Conservation (phyloP, 2,329 filamentous ascomycete species). For the Elsinoe fawcettii region DNA sequence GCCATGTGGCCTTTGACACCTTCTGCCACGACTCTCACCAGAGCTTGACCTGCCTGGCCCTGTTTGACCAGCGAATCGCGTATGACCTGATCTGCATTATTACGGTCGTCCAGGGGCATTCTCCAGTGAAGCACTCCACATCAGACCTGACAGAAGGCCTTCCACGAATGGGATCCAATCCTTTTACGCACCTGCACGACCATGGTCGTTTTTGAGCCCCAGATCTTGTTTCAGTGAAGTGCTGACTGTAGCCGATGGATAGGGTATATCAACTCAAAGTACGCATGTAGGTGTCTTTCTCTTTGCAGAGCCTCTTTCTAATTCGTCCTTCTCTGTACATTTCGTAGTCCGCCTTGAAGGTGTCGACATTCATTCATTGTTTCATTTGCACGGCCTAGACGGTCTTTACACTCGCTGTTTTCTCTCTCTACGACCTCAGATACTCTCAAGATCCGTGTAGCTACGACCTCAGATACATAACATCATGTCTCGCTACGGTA, state of each 20-base stretch:
- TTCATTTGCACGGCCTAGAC: slow-evolving; percentile 15
- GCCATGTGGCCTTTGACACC: slow-evolving; percentile 12
- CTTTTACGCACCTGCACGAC: slow-evolving; percentile 8
- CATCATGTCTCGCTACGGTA: slow-evolving; percentile 18
- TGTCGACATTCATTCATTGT: slow-evolving; percentile 11
- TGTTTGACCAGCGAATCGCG: background rate
- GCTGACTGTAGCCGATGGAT: slow-evolving; percentile 9
- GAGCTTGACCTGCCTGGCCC: slow-evolving; percentile 5
- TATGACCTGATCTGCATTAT: slow-evolving; percentile 5
- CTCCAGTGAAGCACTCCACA: background rate
- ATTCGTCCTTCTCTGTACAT: slow-evolving; percentile 5
- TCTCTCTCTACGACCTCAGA: background rate
- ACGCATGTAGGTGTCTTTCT: background rate
- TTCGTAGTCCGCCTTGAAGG: slow-evolving; percentile 18
- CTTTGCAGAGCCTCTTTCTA: slow-evolving; percentile 7
- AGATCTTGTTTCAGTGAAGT: slow-evolving; percentile 10
- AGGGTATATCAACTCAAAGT: slow-evolving; percentile 2
- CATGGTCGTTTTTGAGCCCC: slow-evolving; percentile 5
- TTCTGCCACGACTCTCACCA: background rate
- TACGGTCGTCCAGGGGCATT: background rate
- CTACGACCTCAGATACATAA: background rate
- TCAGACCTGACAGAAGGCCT: background rate
- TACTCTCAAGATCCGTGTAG: background rate
- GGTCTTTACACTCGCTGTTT: slow-evolving; percentile 14
- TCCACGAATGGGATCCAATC: slow-evolving; percentile 7